Base-by-base conservation (phyloP, 2,329 filamentous ascomycete species). In the Penicillium oxalicum region DNA sequence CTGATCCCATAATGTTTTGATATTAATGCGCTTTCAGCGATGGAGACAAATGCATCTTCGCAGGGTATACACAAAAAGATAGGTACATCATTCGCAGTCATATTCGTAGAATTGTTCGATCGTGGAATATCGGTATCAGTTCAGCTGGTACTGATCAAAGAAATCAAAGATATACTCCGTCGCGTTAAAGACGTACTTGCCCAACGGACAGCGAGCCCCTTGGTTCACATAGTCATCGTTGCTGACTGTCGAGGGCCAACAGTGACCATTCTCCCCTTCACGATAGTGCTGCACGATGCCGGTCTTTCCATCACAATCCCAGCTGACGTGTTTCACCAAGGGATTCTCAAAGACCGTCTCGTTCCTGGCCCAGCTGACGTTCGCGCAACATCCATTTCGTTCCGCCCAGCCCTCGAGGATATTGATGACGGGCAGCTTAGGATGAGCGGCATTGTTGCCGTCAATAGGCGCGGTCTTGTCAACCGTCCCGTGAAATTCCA, bases 401-500 rank as follows among this genome's bases (percentile, higher is more conserved):
- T 44, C 45, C 1, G 57, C 55, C 57, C 57, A 59, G 18, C 35
- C 40, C 32, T 58, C 33, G 24, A 59, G 40, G 5, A 59, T 44
- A 46, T 55, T 51, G 28, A 58, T 58, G 25, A 53, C 47, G 11
- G 57, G 47, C 12, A 52, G 27, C 34, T 56, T 58, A 8, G 34
- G 39, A 33, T 26, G 12, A 0, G 26, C 34, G 9, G 40, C 37
- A 2, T 38, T 46, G 2, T 55, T 52, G 9, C 57, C 57, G 35
- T 58, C 50, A 25, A 57, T 55, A 9, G 57, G 55, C 1, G 55
- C 54, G 0, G 49, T 59, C 11, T 46, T 52, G 39, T 62, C 59
- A 0, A 33, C 43, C 2, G 50, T 53, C 13, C 60, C 58, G 25
- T 62, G 60, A 40, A 61, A 61, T 24, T 59, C 56, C 8, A 62